Base-by-base conservation (phyloP, 2,329 filamentous ascomycete species). In the Trichophyton benhamiae region DNA sequence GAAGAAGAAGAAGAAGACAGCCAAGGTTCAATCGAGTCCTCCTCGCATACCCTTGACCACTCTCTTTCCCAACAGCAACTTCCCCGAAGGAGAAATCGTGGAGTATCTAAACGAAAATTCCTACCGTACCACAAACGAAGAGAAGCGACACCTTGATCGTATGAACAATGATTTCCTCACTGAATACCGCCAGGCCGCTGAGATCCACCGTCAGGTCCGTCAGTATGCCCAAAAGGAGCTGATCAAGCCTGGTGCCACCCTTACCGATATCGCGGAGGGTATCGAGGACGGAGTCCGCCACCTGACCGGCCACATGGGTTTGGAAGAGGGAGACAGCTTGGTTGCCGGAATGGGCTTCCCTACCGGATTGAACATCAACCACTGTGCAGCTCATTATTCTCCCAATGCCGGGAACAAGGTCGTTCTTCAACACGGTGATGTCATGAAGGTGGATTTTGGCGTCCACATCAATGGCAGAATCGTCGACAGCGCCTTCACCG, bases 381-480 rank as follows among this genome's bases (percentile, higher is more conserved):
- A 94, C 72, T 89, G 88, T 69, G 89, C 89, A 0, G 90, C 90
- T 3, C 90, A 95, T 76, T 95, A 88, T 74, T 91, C 87, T 6
- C 90, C 90, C 8, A 95, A 95, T 71, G 87, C 88, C 1, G 89
- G 89, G 61, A 94, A 94, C 75, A 95, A 91, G 66, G 84, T 83
- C 71, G 76, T 86, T 17, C 70, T 88, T 63, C 78, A 83, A 63
- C 76, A 87, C 65, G 79, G 83, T 58, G 85, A 88, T 74, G 86
- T 88, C 42, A 84, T 88, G 83, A 88, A 87, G 72, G 83, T 88
- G 55, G 86, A 88, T 72, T 87, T 88, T 66, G 86, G 86, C 59
- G 84, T 87, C 1, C 86, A 88, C 63, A 76, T 88, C 70, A 88
- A 87, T 66, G 86, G 86, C 48, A 78, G 84, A 62, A 88, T 88